Conservation (phyloP, 2,329 filamentous ascomycete species). For the Juglanconis oblonga region DNA sequence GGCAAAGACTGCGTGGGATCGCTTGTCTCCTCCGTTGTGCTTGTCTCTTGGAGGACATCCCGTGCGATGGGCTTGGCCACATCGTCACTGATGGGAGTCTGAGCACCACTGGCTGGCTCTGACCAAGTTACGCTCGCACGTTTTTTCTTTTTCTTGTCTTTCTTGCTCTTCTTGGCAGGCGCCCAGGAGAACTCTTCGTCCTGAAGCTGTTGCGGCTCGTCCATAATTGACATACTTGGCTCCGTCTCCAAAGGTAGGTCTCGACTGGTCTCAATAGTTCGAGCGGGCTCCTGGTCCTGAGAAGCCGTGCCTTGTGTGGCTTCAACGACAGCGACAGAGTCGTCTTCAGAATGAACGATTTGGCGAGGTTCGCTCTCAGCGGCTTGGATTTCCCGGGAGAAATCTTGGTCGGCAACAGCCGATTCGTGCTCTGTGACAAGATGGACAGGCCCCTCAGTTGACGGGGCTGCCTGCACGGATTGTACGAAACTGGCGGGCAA, state of each 20-base stretch:
- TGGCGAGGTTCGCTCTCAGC: neutral
- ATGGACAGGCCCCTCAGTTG: neutral
- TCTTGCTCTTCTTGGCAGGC: constrained; percentile 28
- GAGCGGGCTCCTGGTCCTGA: neutral
- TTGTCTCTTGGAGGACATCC: neutral
- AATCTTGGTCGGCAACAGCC: neutral
- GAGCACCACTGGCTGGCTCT: constrained; percentile 14
- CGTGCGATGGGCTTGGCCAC: constrained; percentile 10
- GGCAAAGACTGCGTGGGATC: neutral
- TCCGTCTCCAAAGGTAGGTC: neutral
- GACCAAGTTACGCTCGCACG: constrained; percentile 20
- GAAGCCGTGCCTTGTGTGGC: neutral
- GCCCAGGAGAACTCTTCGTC: constrained; percentile 24
- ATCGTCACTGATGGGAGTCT: constrained; percentile 6
- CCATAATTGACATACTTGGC: neutral
- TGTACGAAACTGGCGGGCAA: neutral
- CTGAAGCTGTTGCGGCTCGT: constrained; percentile 11
- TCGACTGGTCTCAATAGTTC: neutral
- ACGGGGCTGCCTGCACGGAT: neutral
- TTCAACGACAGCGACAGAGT: neutral
- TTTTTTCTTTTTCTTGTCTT: constrained; percentile 35
- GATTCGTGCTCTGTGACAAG: neutral
- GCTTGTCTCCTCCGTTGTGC: neutral
- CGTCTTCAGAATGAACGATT: neutral
- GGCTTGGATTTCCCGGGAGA: neutral